Evolutionary conservation across 208 protist species (phyloP), one percentile per base, ranked within the genome.

Genomic region (Trypanosoma grayi): DNA sequence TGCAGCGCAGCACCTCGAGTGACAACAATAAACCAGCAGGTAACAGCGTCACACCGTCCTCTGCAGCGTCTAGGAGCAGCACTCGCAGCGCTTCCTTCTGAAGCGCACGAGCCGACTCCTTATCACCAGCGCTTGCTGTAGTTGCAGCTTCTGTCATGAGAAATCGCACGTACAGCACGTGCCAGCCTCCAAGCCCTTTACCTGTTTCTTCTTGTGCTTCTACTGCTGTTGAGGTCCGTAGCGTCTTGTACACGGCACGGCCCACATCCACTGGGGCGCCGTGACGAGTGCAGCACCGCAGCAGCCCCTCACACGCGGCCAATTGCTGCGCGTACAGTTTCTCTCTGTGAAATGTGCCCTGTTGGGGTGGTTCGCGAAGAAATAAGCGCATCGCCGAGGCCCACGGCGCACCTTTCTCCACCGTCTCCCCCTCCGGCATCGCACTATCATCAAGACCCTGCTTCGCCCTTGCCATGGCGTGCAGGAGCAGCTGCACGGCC

Each of bases 31-130:
- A 30, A 24, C 46, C 56, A 48, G 39, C 10, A 13, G 39, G 28
- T 1, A 45, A 47, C 30, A 71, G 22, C 27, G 16, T 18, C 18
- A 53, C 31, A 45, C 57, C 57, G n/a, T 61, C 51, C 46, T 40
- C 50, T 1, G 65, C 46, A 27, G 57, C 36, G n/a, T 71, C 65
- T 27, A 71, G 20, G 39, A 71, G 37, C 14, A 71, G 33, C n/a
- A 71, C 57, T 20, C 57, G 57, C 24, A 65, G 31, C 18, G 57
- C 57, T 20, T 71, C 65, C 34, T 60, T 68, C 30, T 60, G 53
- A 18, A 68, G 52, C 0, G 30, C 20, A 14, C 53, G 13, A 25
- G 18, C 55, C 20, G 28, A 30, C 8, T 27, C 43, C 2, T 43
- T 31, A 20, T 30, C 20, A 41, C 2, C 44, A 4, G 1, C 44